Base-by-base conservation (phyloP, 345 rosid genomes). In the Rhizophora apiculata region DNA sequence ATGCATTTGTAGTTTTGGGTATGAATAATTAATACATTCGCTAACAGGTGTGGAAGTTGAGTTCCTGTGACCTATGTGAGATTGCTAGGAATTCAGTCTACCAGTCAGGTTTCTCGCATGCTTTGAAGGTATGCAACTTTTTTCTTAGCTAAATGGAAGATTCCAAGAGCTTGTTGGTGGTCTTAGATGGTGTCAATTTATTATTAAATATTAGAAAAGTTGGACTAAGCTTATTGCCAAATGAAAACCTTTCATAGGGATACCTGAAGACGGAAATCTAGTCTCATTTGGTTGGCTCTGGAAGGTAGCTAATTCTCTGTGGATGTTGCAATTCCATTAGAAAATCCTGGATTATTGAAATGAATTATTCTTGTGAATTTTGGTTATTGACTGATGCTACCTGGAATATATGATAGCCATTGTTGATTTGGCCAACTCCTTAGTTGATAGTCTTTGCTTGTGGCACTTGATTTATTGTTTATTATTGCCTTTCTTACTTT, bases 81-180 rank as follows among this genome's bases (percentile, higher is more conserved):
- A 92, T 95, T 80, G 99, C 99, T 29, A 93, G 98, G 60, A 92
- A 96, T 81, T 96, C 99, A n/a, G 99, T 96, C 61, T 87, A 82
- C 78, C 98, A 96, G 79, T 96, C 98, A 60, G 98, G 99, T 81
- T 96, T 92, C 83, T 96, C 99, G 10, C 98, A 96, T 85, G 99
- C 93, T 73, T 76, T 89, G 61, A 92, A 96, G 98, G 99, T 92
- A 84, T 32, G 43, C 64, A 16, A 2, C 16, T 20, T 39, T 52
- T 60, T 20, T 62, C 31, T 48, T 31, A 24, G 29, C 65, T 62
- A 21, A 21, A 39, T 22, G 19, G 6, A 36, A 60, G 62, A 56
- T 74, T 75, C 62, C 67, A 21, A 62, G 54, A 30, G 32, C 34
- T 32, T 22, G 62, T 6, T 57, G 67, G 53, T 22, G 34, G 31